phyloP scores from a whole-genome alignment of 116 monocot species.

The Dioscorea cayenensis region DNA sequence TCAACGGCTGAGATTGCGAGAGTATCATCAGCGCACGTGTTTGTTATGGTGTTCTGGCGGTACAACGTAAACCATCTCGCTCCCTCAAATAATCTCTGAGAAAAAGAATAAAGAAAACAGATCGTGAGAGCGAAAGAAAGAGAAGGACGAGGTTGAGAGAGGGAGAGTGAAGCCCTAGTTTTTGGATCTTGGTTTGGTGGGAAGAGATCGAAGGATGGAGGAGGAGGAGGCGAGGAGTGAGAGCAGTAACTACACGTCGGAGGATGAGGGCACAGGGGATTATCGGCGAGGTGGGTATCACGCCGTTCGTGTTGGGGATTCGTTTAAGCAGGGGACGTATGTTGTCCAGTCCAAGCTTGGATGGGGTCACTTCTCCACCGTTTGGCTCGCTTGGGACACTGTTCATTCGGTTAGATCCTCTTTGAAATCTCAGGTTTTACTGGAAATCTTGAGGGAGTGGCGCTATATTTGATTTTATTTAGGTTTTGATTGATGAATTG shows the following conservation, averaged over 20 bases:
- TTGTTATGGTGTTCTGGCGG: too few species aligned
- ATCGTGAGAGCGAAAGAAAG: not conserved
- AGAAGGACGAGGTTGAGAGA: not conserved
- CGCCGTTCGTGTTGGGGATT: conserved; percentile 81
- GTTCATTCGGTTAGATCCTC: conserved; percentile 43
- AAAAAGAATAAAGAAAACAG: not conserved
- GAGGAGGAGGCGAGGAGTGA: conserved; percentile 44
- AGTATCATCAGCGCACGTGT: too few species aligned
- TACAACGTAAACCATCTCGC: too few species aligned
- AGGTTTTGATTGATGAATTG: not conserved
- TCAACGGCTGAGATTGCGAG: too few species aligned
- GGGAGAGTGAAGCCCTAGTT: not conserved
- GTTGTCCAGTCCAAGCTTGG: conserved; percentile 96
- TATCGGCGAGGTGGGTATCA: conserved; percentile 96
- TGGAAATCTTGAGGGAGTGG: not conserved
- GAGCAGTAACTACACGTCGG: conserved; percentile 77
- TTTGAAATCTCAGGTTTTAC: not conserved
- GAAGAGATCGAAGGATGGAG: not conserved
- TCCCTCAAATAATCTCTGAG: not conserved
- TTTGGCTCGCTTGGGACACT: conserved; percentile 98
- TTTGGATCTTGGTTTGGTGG: not conserved
- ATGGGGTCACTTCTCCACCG: conserved; percentile 99
- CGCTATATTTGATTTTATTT: not conserved
- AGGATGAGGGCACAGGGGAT: conserved; percentile 94
- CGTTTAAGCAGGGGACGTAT: conserved; percentile 84